These are phyloP conservation scores for Parathielavia appendiculata DNA, from an alignment of 495 filamentous ascomycete species.

Conservation along the genomic window DNA sequence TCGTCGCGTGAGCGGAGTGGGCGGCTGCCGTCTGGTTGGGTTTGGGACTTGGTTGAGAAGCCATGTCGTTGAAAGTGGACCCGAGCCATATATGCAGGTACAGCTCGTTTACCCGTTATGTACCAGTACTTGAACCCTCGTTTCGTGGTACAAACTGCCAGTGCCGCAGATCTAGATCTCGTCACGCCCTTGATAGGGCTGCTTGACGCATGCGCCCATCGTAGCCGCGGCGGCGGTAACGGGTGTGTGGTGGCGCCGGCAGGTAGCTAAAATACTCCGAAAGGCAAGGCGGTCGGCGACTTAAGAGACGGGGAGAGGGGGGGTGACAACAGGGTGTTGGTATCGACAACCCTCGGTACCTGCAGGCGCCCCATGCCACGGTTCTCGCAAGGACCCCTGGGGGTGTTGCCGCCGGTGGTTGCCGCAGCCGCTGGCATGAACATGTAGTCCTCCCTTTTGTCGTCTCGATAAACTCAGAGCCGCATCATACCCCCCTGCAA, in stretches of 20 bases:
- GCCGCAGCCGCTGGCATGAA: slow-evolving; percentile 13
- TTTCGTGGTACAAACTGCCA: slow-evolving; percentile 7
- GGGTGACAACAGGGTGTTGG: background rate
- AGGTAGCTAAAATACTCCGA: background rate
- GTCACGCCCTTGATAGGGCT: slow-evolving; percentile 15
- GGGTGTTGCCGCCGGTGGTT: slow-evolving; percentile 4
- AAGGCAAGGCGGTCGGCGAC: background rate
- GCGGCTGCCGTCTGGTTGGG: slow-evolving; percentile 2
- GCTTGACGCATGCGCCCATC: slow-evolving; percentile 23
- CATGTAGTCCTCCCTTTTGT: background rate
- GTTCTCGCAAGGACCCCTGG: too few species aligned
- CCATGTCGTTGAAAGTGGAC: slow-evolving; percentile 27
- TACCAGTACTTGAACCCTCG: slow-evolving; percentile 23
- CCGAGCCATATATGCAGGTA: slow-evolving; percentile 24
- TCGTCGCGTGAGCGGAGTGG: background rate
- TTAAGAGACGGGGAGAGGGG: background rate
- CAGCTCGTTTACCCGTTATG: slow-evolving; percentile 14
- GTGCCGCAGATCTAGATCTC: slow-evolving; percentile 20
- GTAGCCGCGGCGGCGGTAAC: slow-evolving; percentile 19
- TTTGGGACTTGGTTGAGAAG: slow-evolving; percentile 6
- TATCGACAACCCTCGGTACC: too few species aligned
- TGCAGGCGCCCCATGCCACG: background rate
- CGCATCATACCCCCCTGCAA: slow-evolving; percentile 5
- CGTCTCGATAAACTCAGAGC: slow-evolving; percentile 16
- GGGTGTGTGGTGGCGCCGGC: slow-evolving; percentile 10